Evolutionary conservation across 371 early-diverging fungal genomes (phyloP), one percentile per base, ranked within the genome.

Genomic region (Rhizomucor pusillus): DNA sequence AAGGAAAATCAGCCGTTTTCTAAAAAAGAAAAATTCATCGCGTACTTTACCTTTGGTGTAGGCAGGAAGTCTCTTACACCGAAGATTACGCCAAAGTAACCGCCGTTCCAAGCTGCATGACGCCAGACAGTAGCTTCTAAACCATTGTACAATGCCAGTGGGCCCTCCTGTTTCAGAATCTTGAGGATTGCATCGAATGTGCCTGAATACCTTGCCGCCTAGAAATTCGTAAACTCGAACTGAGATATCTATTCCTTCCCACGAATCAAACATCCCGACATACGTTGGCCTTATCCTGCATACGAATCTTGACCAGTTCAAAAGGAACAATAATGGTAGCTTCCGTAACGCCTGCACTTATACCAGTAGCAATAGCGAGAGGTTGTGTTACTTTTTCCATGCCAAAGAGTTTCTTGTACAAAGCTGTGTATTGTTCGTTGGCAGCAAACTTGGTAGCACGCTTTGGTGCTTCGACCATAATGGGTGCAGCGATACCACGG

Each of bases 401-500:
- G n/a, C 84, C 83, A 71, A 92, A 83, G 48, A 85, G 24, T 55
- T 79, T 81, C 67, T 77, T 85, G 68, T 82, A 91, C 57, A 90
- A 65, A 16, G 73, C 67, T 5, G 85, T 84, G 62, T 91, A 93
- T 71, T 91, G 90, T 68, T 93, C 97, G 65, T 96, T 96, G 40
- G 95, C 88, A 13, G 93, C 90, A 79, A 97, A 96, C 70, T 98
- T 98, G 71, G 91, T 95, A 12, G 96, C 95, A 51, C 98, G 87
- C 80, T 98, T 98, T 16, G 98, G 98, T 43, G 98, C 98, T 77
- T 98, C 98, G 1, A 98, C 94, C 76, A 97, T 75, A 67, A 98
- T 93, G 4, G 98, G 98, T 18, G 98, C 94, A 34, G 94, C 62
- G 57, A 98, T 96, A 43, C 98, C 98, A 54, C 97, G 86, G 73